Conservation (phyloP, 176 grass and related monocot species). For the Aegilops longissima region DNA sequence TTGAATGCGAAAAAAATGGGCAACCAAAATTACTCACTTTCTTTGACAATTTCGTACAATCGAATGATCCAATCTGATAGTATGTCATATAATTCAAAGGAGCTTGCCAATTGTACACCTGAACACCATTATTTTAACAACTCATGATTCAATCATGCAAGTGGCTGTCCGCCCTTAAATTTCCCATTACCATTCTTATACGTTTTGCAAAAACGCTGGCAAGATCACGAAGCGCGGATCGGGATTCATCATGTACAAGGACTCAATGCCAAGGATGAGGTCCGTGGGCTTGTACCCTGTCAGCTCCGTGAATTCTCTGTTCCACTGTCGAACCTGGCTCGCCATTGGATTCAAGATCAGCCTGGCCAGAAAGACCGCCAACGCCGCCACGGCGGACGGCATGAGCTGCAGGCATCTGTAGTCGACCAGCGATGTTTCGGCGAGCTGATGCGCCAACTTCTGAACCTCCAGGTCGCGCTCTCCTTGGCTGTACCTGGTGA, state of each 20-base stretch:
- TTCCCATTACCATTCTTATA: background rate
- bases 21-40: too few species aligned
- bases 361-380: slow-evolving; percentile 32
- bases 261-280: background rate
- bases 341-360: background rate
- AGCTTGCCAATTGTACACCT: background rate
- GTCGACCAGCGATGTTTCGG: background rate
- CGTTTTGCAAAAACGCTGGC: background rate
- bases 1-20: too few species aligned
- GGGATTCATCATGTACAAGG: background rate
- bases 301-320: slow-evolving; percentile 6
- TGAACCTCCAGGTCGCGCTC: background rate
- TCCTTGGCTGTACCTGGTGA: background rate
- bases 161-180: background rate
- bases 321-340: background rate
- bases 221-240: background rate
- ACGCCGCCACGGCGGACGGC: slow-evolving; percentile 31
- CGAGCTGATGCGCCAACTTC: too few species aligned
- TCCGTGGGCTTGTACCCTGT: slow-evolving; percentile 29
- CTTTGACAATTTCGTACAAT: too few species aligned
- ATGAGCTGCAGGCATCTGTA: background rate
- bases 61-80: too few species aligned
- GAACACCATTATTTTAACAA: background rate
- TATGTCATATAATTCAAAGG: too few species aligned
- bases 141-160: background rate